phyloP scores from a whole-genome alignment of 768 basidiomycete genomes.

The Mycena albidolilacea region DNA sequence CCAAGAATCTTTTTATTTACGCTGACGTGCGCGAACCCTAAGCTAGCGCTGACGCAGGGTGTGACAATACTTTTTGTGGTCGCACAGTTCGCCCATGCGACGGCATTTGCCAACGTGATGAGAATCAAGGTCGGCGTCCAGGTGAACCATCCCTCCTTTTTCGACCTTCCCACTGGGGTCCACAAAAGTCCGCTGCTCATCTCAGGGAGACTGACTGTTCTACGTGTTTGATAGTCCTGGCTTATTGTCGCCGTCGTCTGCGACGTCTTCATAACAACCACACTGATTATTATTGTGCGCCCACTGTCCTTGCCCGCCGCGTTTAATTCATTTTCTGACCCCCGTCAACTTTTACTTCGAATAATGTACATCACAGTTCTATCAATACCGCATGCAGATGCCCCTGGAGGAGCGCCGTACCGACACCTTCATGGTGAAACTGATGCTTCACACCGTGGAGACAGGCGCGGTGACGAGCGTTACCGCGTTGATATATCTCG shows the following conservation, averaged over 20 bases:
- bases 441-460: too few relatives aligned
- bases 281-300: too few relatives aligned
- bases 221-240: neutral
- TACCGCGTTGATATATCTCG: neutral
- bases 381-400: too few relatives aligned
- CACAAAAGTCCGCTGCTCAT: neutral
- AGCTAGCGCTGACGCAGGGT: neutral
- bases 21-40: neutral
- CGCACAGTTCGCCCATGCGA: neutral
- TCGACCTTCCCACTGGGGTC: neutral
- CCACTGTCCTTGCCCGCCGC: too few relatives aligned
- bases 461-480: neutral
- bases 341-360: neutral
- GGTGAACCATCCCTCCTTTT: neutral
- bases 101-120: neutral
- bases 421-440: neutral
- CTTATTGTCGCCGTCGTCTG: neutral
- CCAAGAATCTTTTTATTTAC: neutral
- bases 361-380: slow-evolving; percentile 1
- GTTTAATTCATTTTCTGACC: too few relatives aligned
- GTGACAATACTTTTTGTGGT: neutral
- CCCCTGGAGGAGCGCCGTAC: too few relatives aligned
- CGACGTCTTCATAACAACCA: neutral
- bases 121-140: neutral
- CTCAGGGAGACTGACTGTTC: neutral